Conservation (phyloP, 2,329 filamentous ascomycete genomes). For the Fusarium zealandicum region DNA sequence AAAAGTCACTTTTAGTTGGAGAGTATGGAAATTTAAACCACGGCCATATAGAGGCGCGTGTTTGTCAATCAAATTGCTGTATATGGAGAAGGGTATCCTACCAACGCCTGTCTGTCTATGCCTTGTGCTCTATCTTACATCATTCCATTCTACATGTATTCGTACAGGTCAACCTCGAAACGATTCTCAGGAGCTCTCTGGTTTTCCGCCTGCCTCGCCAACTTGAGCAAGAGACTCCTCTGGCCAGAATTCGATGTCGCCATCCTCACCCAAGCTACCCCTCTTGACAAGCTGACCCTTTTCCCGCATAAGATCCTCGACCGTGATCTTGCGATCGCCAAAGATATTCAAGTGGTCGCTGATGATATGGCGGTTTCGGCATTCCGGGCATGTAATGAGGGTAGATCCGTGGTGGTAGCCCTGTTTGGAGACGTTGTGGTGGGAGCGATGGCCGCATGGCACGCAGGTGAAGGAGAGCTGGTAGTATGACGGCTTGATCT, state of each 20-base stretch:
- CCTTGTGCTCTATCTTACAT: constrained; percentile 29
- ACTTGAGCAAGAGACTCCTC: constrained; percentile 59
- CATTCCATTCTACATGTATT: not conserved
- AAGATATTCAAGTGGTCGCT: constrained; percentile 86
- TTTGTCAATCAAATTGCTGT: constrained; percentile 7
- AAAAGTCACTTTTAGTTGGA: constrained; percentile 20
- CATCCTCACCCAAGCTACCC: constrained; percentile 74
- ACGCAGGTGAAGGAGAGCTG: constrained; percentile 92
- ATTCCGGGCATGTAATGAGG: constrained; percentile 85
- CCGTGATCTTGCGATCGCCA: constrained; percentile 70
- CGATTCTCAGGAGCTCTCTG: constrained; percentile 4
- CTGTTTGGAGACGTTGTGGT: constrained; percentile 88
- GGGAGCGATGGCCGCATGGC: constrained; percentile 80
- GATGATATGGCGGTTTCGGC: constrained; percentile 89
- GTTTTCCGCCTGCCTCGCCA: constrained; percentile 28
- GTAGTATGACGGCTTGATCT: constrained; percentile 71
- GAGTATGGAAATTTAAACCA: constrained; percentile 11
- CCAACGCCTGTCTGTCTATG: constrained; percentile 35
- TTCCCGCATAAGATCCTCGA: constrained; percentile 80
- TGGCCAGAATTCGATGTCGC: constrained; percentile 93
- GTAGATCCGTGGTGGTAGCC: constrained; percentile 92
- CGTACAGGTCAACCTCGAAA: not conserved
- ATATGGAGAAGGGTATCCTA: constrained; percentile 32
- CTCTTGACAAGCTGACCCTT: constrained; percentile 78
- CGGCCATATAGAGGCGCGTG: constrained; percentile 1